phyloP scores from a whole-genome alignment of 2,329 filamentous ascomycete species.

The Fusarium miscanthi region DNA sequence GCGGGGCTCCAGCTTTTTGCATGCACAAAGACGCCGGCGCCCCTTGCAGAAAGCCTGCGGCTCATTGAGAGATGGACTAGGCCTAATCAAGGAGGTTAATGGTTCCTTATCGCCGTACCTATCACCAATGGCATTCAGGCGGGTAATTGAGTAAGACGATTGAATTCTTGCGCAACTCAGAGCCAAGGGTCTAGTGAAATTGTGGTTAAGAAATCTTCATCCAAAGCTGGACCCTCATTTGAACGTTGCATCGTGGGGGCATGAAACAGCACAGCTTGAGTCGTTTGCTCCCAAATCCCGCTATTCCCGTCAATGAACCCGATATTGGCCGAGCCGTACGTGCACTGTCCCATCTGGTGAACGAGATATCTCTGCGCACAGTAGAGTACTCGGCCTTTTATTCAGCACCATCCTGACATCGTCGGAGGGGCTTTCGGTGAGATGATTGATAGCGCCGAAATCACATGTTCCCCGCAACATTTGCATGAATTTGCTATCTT shows the following conservation, averaged over 20 bases:
- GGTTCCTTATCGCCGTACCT: conserved; percentile 18
- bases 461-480: conserved; percentile 35
- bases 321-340: conserved; percentile 44
- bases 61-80: conserved; percentile 32
- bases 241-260: conserved; percentile 30
- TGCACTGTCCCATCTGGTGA: conserved; percentile 3
- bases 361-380: conserved; percentile 1
- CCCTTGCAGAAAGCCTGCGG: conserved; percentile 44
- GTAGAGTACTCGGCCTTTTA: conserved; percentile 7
- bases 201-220: conserved; percentile 2
- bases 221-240: neutral
- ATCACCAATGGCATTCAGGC: conserved; percentile 3
- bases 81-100: conserved; percentile 21
- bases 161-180: conserved; percentile 12
- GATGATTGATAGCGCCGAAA: conserved; percentile 39
- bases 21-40: conserved; percentile 37
- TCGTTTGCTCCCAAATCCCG: conserved; percentile 11
- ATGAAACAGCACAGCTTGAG: neutral
- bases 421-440: conserved; percentile 39
- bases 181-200: conserved; percentile 7
- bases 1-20: conserved; percentile 45
- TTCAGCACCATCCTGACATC: conserved; percentile 11
- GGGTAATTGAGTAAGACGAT: conserved; percentile 22
- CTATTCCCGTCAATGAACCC: conserved; percentile 33
- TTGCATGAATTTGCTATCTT: conserved; percentile 13